phyloP scores from a whole-genome alignment of 495 filamentous ascomycete genomes.

The Choiromyces venosus region DNA sequence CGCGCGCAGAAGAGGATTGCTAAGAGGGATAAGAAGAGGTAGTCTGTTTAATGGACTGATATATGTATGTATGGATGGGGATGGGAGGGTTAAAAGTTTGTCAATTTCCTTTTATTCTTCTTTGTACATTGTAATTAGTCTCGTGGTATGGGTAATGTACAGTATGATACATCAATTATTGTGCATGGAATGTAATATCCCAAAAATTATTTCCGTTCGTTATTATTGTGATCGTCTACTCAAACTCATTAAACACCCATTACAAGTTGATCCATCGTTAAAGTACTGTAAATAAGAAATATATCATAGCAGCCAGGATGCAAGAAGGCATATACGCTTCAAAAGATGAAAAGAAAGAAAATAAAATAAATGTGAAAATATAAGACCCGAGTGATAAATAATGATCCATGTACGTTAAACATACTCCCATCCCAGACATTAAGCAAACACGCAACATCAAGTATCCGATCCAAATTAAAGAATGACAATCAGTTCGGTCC shows the following conservation, averaged over 20 bases:
- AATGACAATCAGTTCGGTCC: conserved; percentile 15
- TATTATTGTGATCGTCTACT: not conserved
- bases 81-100: not conserved
- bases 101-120: not conserved
- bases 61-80: not conserved
- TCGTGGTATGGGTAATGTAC: not conserved
- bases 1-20: conserved; percentile 78
- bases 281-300: not conserved
- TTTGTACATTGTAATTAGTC: not conserved
- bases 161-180: not conserved
- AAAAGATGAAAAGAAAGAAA: not conserved
- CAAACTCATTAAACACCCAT: not conserved
- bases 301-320: not conserved
- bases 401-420: not conserved
- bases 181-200: not conserved
- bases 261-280: not conserved
- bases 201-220: not conserved
- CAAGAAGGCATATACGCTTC: not conserved
- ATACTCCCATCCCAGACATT: not conserved
- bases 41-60: not conserved
- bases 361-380: not conserved
- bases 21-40: conserved; percentile 54
- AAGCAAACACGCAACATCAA: not conserved
- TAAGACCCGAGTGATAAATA: not conserved
- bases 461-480: not conserved